Percentiles rank a stretch among this genome's conserved stretches.
Conservation (phyloP, 2,329 filamentous ascomycete species). For the Sclerotiophoma versabilis region DNA sequence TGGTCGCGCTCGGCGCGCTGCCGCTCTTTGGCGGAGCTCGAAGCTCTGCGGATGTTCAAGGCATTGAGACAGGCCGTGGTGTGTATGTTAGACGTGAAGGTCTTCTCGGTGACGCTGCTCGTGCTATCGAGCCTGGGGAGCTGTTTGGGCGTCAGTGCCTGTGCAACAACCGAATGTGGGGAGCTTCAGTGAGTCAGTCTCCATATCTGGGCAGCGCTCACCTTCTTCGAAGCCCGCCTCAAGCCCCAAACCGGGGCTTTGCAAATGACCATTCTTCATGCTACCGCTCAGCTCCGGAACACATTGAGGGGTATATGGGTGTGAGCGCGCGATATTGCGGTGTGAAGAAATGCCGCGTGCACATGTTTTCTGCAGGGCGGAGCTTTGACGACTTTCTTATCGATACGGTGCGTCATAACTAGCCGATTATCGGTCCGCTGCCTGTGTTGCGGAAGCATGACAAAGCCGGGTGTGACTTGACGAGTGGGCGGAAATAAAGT, state of each 20-base stretch:
- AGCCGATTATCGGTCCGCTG: constrained; percentile 12
- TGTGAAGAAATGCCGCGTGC: constrained; percentile 13
- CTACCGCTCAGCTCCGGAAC: constrained; percentile 27
- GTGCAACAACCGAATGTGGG: constrained; percentile 1
- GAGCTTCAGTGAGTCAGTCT: constrained; percentile 16
- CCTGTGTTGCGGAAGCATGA: constrained; percentile 5
- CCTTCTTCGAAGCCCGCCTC: constrained; percentile 34
- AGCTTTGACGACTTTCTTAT: constrained; percentile 22
- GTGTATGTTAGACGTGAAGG: constrained; percentile 15
- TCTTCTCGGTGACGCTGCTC: constrained; percentile 7
- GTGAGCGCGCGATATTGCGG: constrained; percentile 12
- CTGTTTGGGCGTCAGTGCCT: constrained; percentile 20
- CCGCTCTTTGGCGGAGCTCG: constrained; percentile 44
- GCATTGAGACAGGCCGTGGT: constrained; percentile 17
- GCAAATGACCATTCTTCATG: constrained; percentile 50
- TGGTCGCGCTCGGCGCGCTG: constrained; percentile 48
- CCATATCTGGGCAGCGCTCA: constrained; percentile 16
- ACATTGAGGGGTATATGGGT: constrained; percentile 13
- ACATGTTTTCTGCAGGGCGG: constrained; percentile 14
- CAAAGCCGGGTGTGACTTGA: constrained; percentile 14
- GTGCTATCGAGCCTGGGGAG: constrained; percentile 34
- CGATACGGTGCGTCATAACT: constrained; percentile 28
- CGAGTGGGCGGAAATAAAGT: constrained; percentile 2
- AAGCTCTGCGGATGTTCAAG: constrained; percentile 28
- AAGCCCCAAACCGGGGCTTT: constrained; percentile 46